Conservation (phyloP, 768 basidiomycete species). For the Udeniomyces megalosporus region DNA sequence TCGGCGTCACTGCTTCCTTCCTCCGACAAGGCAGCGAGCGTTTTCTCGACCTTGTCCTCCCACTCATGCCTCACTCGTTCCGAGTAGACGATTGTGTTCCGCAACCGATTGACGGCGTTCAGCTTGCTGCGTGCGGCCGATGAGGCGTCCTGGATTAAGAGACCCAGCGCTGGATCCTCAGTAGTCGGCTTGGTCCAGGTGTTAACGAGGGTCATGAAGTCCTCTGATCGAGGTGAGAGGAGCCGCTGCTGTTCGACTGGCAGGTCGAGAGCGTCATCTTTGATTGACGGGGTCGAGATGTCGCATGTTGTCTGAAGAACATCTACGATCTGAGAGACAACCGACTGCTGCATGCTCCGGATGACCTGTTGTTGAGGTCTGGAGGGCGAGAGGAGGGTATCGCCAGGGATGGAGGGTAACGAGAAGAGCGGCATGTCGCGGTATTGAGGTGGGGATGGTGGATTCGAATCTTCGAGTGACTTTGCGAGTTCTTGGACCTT, state of each 20-base stretch:
- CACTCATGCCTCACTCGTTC: conserved; percentile 96
- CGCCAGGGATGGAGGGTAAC: conserved; percentile 23
- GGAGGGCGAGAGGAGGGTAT: conserved; percentile 4
- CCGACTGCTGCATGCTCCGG: conserved; percentile 35
- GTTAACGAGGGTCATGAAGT: conserved; percentile 64
- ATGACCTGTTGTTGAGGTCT: conserved; percentile 12
- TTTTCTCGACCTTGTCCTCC: conserved; percentile 70
- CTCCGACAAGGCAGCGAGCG: conserved; percentile 30
- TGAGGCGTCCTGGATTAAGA: conserved; percentile 74
- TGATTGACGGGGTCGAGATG: conserved; percentile 69
- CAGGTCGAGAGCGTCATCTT: conserved; percentile 67
- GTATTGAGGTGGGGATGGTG: conserved; percentile 48
- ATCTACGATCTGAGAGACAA: conserved; percentile 75
- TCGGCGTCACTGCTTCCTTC: background rate
- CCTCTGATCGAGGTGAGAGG: conserved; percentile 74
- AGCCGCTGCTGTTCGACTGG: conserved; percentile 85
- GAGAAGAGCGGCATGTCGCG: conserved; percentile 66
- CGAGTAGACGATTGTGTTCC: conserved; percentile 89
- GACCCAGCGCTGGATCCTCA: conserved; percentile 66
- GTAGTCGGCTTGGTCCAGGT: conserved; percentile 74
- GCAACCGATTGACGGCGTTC: conserved; percentile 85
- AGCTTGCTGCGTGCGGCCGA: conserved; percentile 82
- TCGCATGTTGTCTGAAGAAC: conserved; percentile 63
- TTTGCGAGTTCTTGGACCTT: conserved; percentile 1
- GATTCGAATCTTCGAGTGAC: conserved; percentile 20